These are phyloP conservation scores for Lactifluus hygrophoroides DNA, from an alignment of 768 basidiomycete species.

Conservation along the genomic window DNA sequence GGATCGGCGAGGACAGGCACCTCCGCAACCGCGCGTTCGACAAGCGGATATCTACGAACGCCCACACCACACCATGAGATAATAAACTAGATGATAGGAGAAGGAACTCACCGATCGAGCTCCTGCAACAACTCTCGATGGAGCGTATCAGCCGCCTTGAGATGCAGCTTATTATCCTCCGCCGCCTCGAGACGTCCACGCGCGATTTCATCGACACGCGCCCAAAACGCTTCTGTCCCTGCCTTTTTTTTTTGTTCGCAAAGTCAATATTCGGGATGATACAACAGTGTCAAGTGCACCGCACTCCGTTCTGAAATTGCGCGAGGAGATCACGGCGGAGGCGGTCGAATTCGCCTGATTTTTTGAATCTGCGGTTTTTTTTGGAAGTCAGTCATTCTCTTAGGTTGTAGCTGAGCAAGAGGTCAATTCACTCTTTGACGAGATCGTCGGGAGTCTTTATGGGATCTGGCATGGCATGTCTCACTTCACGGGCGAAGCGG, in stretches of 20 bases:
- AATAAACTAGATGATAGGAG: background rate
- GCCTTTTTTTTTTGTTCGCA: slow-evolving; percentile 37
- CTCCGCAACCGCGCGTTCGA: slow-evolving; percentile 16
- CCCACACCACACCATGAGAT: too few relatives aligned
- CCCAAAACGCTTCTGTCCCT: slow-evolving; percentile 39
- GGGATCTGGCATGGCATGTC: slow-evolving; percentile 9
- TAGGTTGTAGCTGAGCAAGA: background rate
- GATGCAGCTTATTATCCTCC: slow-evolving; percentile 33
- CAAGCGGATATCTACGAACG: slow-evolving; percentile 5
- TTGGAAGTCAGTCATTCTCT: background rate
- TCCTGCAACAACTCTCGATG: slow-evolving; percentile 58
- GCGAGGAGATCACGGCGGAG: slow-evolving; percentile 52
- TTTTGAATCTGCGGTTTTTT: slow-evolving; percentile 49
- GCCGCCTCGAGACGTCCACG: slow-evolving; percentile 43
- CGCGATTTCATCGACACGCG: slow-evolving; percentile 50
- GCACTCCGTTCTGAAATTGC: slow-evolving; percentile 51
- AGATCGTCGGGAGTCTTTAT: slow-evolving; percentile 18
- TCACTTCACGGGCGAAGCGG: too few relatives aligned
- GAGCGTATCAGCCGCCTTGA: slow-evolving; percentile 40
- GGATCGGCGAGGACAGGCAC: slow-evolving; percentile 15
- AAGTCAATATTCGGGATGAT: background rate
- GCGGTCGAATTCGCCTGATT: slow-evolving; percentile 67
- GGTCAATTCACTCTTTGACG: slow-evolving; percentile 9
- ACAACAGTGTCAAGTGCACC: slow-evolving; percentile 17
- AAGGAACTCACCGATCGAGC: slow-evolving; percentile 44